Percentiles rank a stretch among this genome's conserved stretches.
Evolutionary conservation across 1,284 basidiomycete genomes (phyloP).

Genomic region (Cryptococcus jaspeensis): DNA sequence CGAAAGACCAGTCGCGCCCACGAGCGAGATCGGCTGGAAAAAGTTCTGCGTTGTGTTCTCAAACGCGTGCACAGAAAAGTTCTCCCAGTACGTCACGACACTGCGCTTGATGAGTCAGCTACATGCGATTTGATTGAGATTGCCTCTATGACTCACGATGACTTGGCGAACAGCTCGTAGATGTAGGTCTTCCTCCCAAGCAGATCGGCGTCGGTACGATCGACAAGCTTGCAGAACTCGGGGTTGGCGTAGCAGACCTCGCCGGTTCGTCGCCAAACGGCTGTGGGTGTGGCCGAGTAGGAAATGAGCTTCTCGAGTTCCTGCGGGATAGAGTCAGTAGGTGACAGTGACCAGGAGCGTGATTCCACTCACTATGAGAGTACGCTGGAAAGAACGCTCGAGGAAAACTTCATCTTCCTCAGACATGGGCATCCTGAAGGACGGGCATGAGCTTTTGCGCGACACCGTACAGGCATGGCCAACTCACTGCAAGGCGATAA

Average conservation of each 20-base stretch:
- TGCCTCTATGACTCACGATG: constrained; percentile 57
- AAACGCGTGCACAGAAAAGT: constrained; percentile 89
- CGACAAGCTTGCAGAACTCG: constrained; percentile 92
- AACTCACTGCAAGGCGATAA: constrained; percentile 80
- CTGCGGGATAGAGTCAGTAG: constrained; percentile 51
- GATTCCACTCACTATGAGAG: constrained; percentile 71
- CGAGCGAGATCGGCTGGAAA: constrained; percentile 80
- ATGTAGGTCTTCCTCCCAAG: constrained; percentile 75
- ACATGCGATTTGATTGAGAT: neutral
- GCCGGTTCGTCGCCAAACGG: constrained; percentile 97
- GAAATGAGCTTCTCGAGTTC: constrained; percentile 96
- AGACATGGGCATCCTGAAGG: constrained; percentile 72
- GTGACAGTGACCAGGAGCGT: no score
- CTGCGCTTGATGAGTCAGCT: constrained; percentile 9
- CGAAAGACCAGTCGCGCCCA: constrained; percentile 53
- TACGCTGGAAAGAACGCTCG: constrained; percentile 91
- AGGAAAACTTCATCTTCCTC: constrained; percentile 93
- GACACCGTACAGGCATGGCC: neutral
- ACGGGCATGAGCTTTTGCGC: neutral
- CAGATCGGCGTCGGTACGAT: constrained; percentile 81
- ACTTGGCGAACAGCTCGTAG: constrained; percentile 88
- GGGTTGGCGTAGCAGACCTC: constrained; percentile 95
- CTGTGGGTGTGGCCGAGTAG: constrained; percentile 97
- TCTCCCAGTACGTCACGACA: constrained; percentile 87
- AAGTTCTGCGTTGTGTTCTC: constrained; percentile 95